Base-by-base conservation (phyloP, 2,329 filamentous ascomycete species). In the Phialophora tarda region DNA sequence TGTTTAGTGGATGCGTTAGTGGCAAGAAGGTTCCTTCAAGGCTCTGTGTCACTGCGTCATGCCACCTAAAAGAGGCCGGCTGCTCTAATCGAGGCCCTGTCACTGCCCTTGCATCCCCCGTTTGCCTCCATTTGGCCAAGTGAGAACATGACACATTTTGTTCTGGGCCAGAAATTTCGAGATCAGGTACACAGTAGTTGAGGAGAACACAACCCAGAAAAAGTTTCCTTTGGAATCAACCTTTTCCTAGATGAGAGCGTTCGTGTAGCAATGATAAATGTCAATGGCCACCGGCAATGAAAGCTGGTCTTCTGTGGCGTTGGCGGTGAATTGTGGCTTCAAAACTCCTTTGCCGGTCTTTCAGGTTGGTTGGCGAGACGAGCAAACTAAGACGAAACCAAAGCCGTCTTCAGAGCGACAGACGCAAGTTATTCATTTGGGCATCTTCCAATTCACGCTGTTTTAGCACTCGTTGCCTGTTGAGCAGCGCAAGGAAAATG, bases 401-500 rank as follows among this genome's bases (percentile, higher is more conserved):
- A 32, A 10, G 53, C 28, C 5, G 8, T 21, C 26, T 55, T 55
- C 28, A 21, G n/a, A n/a, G 8, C 11, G 17, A n/a, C 17, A n/a
- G 28, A 55, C 17, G 26, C 28, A 34, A 30, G 26, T 21, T 17
- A n/a, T 55, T 32, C n/a, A 34, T 34, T 34, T 34, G 28, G 28
- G 28, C 53, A 23, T 10, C 53, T 55, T 55, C n/a, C 53, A 55
- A n/a, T n/a, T 34, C 53, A 34, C 11, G 1, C 41, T 21, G n/a
- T 55, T 14, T 3, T 34, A 34, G 26, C 47, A 34, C 51, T 41
- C 41, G 14, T 6, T 51, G n/a, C 47, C 48, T 8, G 17, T 65
- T 60, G 11, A 57, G 59, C 57, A 34, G 24, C 23, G 28, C 24
- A 50, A 26, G 23, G 68, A 81, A 57, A 73, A 96, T 96, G 91